These are phyloP conservation scores for Cladosporium sp. DNA, from an alignment of 2,329 filamentous ascomycete genomes.

Conservation along the genomic window DNA sequence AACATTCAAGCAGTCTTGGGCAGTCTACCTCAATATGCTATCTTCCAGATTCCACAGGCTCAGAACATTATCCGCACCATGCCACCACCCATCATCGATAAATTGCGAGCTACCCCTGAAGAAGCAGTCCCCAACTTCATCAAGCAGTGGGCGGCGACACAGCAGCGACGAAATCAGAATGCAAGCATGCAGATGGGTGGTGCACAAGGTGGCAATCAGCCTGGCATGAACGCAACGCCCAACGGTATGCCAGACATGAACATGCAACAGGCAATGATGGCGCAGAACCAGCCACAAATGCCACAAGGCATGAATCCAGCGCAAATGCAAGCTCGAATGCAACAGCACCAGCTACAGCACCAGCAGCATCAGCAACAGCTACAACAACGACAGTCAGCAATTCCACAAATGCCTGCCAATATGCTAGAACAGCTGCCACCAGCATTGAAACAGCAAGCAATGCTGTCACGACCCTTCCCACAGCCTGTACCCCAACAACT, in stretches of 20 bases:
- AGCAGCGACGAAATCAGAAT: constrained; percentile 12
- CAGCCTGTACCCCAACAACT: constrained; percentile 16
- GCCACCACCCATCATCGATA: constrained; percentile 8
- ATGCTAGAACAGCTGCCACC: not conserved
- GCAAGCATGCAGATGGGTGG: constrained; percentile 6
- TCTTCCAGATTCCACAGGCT: constrained; percentile 4
- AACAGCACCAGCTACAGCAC: constrained; percentile 24
- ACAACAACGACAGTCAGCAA: not conserved
- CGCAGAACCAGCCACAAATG: not conserved
- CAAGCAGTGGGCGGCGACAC: constrained; percentile 23
- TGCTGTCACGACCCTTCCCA: constrained; percentile 22
- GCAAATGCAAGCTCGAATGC: constrained; percentile 10
- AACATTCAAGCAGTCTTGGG: constrained; percentile 23
- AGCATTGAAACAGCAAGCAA: constrained; percentile 15
- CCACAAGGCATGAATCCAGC: constrained; percentile 5
- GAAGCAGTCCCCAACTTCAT: not conserved
- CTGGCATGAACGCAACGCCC: constrained; percentile 3
- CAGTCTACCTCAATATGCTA: constrained; percentile 22
- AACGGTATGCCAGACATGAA: constrained; percentile 10
- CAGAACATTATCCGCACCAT: constrained; percentile 10
- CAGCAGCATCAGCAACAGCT: constrained; percentile 16
- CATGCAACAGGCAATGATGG: constrained; percentile 7
- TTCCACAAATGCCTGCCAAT: not conserved
- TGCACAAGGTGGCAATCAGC: constrained; percentile 3
- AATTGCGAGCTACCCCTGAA: not conserved